Evolutionary conservation across 345 rosid species (phyloP), one percentile per base, ranked within the genome.

Genomic region (Brassica napus): DNA sequence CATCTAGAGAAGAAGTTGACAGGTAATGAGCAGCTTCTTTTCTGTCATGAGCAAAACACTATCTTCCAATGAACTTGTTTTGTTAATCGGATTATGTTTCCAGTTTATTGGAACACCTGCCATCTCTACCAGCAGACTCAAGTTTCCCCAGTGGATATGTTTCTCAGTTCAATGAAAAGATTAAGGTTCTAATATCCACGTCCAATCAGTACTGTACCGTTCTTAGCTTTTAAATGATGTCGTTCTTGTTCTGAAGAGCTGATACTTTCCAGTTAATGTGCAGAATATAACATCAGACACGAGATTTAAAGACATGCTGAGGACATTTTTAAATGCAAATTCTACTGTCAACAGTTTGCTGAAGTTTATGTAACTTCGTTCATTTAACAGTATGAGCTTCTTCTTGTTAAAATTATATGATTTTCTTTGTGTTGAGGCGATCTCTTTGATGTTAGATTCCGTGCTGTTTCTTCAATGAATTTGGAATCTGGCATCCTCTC

Each of bases 31-130:
- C 59, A 62, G 39, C 78, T 65, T 77, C 15, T 60, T 26, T 55
- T 75, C 69, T 69, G n/a, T 72, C 62, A 61, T 21, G 65, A 57
- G 28, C 68, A 7, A 60, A 18, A 35, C 26, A 30, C 32, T 63
- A 73, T 24, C 6, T 65, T 8, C 28, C 30, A 1, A 42, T 58
- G 57, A 76, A 71, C 21, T 67, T 58, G 15, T 73, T 76, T 74
- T 31, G 30, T 6, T 8, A 68, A 60, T 67, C 2, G 4, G 12
- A 59, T 24, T 70, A 65, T 58, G 23, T 68, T 68, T 82, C 83
- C 88, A 94, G 98, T 81, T 86, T 94, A 83, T 74, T 92, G 84
- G 90, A 88, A 78, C 90, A 90, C 62, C 78, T 89, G 78, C 82
- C 90, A 52, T 86, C 82, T 76, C 92, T 94, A 88, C 97, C 97